Evolutionary conservation across 495 filamentous ascomycete species (phyloP).

Genomic region (Astrothelium macrocarpum): DNA sequence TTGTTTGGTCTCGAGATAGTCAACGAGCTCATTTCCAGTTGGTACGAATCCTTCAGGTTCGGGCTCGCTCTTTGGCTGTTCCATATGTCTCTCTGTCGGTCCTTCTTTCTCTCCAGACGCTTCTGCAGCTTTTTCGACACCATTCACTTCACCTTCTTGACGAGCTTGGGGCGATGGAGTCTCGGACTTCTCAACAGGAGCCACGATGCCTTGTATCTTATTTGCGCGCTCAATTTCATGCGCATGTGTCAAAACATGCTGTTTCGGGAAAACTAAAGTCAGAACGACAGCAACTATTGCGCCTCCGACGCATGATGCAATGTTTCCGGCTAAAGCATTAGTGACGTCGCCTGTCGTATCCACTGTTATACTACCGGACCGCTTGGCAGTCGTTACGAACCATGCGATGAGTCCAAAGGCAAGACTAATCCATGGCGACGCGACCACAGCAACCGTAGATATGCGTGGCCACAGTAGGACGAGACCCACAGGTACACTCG

Average conservation of each 20-base stretch:
- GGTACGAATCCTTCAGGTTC: constrained; percentile 13
- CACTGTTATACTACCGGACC: constrained; percentile 28
- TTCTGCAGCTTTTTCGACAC: neutral
- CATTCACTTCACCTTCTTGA: neutral
- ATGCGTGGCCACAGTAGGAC: constrained; percentile 35
- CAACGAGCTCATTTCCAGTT: constrained; percentile 33
- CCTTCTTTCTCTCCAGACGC: constrained; percentile 1
- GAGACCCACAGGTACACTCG: constrained; percentile 33
- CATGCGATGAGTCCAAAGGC: constrained; percentile 28
- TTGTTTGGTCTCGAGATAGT: constrained; percentile 31
- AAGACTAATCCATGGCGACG: constrained; percentile 30
- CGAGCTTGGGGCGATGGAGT: neutral
- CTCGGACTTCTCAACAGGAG: neutral
- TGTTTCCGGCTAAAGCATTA: constrained; percentile 35
- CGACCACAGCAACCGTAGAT: constrained; percentile 30
- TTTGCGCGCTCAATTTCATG: constrained; percentile 23
- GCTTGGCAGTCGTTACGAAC: constrained; percentile 31
- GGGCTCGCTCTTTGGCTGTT: neutral
- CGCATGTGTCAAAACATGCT: constrained; percentile 20
- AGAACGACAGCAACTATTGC: constrained; percentile 30
- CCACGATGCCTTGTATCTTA: constrained; percentile 29
- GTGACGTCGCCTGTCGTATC: constrained; percentile 32
- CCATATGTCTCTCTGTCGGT: neutral
- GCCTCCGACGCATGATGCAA: constrained; percentile 31
- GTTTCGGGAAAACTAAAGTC: constrained; percentile 29